Conservation (phyloP, 2,329 filamentous ascomycete genomes). For the Sordariomycetes sp. region DNA sequence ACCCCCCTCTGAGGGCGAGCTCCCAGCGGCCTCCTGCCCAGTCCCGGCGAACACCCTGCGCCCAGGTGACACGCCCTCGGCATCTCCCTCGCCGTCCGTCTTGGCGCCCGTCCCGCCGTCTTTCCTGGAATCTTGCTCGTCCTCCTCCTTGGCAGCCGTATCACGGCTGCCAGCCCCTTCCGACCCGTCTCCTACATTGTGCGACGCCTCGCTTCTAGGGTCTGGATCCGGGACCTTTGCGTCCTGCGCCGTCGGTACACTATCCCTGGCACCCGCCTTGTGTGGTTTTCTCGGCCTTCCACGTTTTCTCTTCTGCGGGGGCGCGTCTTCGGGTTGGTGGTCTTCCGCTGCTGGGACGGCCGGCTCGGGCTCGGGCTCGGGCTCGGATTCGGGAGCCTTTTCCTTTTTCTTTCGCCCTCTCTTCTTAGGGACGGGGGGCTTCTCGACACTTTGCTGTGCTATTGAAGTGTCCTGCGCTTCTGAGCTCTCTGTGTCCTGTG, state of each 20-base stretch:
- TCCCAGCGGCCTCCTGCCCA: not conserved
- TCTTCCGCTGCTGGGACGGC: not conserved
- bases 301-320: not conserved
- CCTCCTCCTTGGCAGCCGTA: not conserved
- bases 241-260: not conserved
- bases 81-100: not conserved
- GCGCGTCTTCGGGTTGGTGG: not conserved
- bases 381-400: not conserved
- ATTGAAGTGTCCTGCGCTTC: not conserved
- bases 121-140: not conserved
- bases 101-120: not conserved
- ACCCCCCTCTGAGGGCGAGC: slow-evolving; percentile 5
- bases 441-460: not conserved
- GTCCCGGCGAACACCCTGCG: not conserved
- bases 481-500: not conserved
- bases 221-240: not conserved
- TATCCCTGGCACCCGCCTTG: slow-evolving; percentile 6
- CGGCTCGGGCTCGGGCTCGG: not conserved
- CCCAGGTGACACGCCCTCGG: not conserved
- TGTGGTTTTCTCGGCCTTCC: not conserved
- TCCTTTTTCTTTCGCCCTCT: slow-evolving; percentile 6
- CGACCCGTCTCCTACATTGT: not conserved
- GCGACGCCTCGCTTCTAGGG: not conserved
- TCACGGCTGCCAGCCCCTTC: not conserved
- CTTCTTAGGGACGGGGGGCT: not conserved